Evolutionary conservation across 2,329 filamentous ascomycete species (phyloP), one percentile per base, ranked within the genome.

Genomic region (Hypoxylon sp.): DNA sequence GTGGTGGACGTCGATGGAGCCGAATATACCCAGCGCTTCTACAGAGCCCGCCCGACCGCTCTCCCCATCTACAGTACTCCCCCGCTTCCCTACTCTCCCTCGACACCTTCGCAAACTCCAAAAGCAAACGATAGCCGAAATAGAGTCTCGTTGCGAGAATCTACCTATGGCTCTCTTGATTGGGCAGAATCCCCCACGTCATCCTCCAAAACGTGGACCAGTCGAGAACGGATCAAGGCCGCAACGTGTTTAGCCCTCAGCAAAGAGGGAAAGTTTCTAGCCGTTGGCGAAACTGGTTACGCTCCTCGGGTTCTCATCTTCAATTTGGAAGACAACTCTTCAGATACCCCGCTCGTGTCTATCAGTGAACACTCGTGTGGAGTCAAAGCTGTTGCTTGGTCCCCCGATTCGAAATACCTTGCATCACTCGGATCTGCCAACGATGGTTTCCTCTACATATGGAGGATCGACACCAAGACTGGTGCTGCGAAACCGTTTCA

Each of bases 201-300:
- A 56, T 89, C 87, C 55, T 89, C 87, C 50, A 93, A 90, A 78
- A 93, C 91, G 11, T 95, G 93, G 91, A 94, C 93, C 1, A 96
- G 93, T 60, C 89, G 93, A 71, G 96, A 98, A 79, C 89, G 94
- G 72, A 94, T 98, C 77, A 98, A 98, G 81, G 93, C 96, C 17
- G 93, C 94, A 1, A 97, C 94, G 4, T 97, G 94, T 75, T 87
- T 99, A 25, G 91, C 93, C 21, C 86, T 99, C 71, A 98, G 94
- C 76, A 89, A 90, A 0, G 94, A 98, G 80, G 94, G 93, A 32
- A 91, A 89, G 73, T 97, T 92, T 77, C 84, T 99, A 57, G 96
- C 95, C 7, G 92, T 98, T 2, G 96, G 96, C 74, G 96, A 99
- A 86, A 97, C 94, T 2, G 96, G 96, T 21, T 98, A 98, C 79